These are phyloP conservation scores for Dactylella cylindrospora DNA, from an alignment of 2,329 filamentous ascomycete genomes.

Conservation along the genomic window DNA sequence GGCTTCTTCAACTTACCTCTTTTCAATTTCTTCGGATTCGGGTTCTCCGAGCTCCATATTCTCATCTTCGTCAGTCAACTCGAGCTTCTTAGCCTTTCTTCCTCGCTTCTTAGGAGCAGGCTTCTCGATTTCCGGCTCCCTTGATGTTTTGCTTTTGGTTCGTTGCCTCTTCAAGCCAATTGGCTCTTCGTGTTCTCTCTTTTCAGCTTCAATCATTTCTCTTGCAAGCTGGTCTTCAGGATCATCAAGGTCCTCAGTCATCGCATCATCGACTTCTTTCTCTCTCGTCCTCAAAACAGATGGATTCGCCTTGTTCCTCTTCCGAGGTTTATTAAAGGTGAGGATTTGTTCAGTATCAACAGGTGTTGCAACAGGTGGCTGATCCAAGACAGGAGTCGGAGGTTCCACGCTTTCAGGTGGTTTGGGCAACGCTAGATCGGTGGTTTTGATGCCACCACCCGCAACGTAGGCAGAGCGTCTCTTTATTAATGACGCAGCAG, in stretches of 20 bases:
- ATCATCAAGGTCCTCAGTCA: slow-evolving; percentile 20
- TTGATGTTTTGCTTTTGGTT: slow-evolving; percentile 1
- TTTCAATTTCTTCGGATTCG: slow-evolving; percentile 15
- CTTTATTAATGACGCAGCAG: slow-evolving; percentile 36
- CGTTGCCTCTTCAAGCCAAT: slow-evolving; percentile 25
- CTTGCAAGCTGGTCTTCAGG: slow-evolving; percentile 18
- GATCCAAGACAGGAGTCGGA: slow-evolving; percentile 13
- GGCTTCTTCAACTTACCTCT: slow-evolving; percentile 27
- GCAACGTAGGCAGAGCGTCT: slow-evolving; percentile 37
- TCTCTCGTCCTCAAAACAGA: slow-evolving; percentile 36
- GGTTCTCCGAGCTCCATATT: slow-evolving; percentile 38
- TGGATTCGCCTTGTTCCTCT: slow-evolving; percentile 32
- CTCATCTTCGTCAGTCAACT: slow-evolving; percentile 31
- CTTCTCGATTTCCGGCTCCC: slow-evolving; percentile 14
- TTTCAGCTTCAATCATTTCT: slow-evolving; percentile 25
- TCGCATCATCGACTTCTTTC: slow-evolving; percentile 40
- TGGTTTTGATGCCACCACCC: slow-evolving; percentile 38
- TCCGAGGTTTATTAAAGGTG: slow-evolving; percentile 35
- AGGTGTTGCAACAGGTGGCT: slow-evolving; percentile 6
- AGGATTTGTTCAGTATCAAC: slow-evolving; percentile 30
- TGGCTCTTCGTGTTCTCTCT: slow-evolving; percentile 20
- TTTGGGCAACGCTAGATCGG: slow-evolving; percentile 37
- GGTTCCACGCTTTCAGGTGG: slow-evolving; percentile 35
- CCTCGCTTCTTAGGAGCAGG: slow-evolving; percentile 5
- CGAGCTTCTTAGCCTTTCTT: slow-evolving; percentile 8